phyloP scores from a whole-genome alignment of 2,329 filamentous ascomycete species.

The Cladosporium sp. region DNA sequence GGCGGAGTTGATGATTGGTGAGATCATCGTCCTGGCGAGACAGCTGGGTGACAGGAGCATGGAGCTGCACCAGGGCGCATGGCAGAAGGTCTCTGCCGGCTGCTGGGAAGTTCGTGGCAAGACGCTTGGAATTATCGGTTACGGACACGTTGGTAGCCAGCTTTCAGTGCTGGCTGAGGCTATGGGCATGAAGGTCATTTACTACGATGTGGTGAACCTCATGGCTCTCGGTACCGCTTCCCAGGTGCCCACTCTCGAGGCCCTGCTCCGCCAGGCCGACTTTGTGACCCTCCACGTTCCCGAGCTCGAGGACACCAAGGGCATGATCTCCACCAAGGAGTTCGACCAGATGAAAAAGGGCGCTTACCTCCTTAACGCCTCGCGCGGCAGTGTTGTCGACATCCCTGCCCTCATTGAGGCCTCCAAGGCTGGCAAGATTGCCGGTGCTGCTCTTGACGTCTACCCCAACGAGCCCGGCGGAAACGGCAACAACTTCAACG shows the following conservation, averaged over 20 bases:
- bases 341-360: conserved; percentile 88
- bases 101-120: conserved; percentile 99
- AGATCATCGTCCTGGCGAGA: conserved; percentile 87
- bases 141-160: conserved; percentile 96
- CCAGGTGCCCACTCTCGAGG: conserved; percentile 74
- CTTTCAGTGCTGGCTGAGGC: conserved; percentile 92
- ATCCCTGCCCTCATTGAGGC: conserved; percentile 88
- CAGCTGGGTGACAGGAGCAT: conserved; percentile 90
- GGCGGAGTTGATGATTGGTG: conserved; percentile 89
- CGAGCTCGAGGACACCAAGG: conserved; percentile 85
- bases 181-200: conserved; percentile 98
- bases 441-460: conserved; percentile 92
- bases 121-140: conserved; percentile 93
- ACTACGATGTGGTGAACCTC: conserved; percentile 90
- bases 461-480: conserved; percentile 90
- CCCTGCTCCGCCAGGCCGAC: conserved; percentile 73
- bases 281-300: conserved; percentile 96
- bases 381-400: conserved; percentile 88
- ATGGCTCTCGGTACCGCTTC: conserved; percentile 89
- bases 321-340: conserved; percentile 79
- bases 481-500: conserved; percentile 94
- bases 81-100: conserved; percentile 96
- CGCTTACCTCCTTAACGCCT: conserved; percentile 93
- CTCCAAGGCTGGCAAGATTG: conserved; percentile 80
- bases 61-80: conserved; percentile 89